Evolutionary conservation across 176 grass and related monocot species (phyloP).

Genomic region (Poa pratensis): DNA sequence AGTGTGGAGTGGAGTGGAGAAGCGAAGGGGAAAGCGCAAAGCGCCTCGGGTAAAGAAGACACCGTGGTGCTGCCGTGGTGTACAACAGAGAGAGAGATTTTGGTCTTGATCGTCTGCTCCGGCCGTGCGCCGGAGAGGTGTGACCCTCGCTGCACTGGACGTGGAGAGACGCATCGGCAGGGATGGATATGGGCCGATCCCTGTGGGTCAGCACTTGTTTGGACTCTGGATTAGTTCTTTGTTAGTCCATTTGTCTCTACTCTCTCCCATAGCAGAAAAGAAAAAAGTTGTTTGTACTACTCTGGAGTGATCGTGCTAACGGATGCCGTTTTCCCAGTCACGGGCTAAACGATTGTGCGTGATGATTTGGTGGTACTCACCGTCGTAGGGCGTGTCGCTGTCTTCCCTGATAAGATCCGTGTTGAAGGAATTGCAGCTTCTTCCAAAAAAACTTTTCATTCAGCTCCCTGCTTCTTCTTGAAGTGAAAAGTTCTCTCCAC

Average conservation of each 20-base stretch:
- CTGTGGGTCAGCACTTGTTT: background rate
- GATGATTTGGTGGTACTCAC: background rate
- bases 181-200: background rate
- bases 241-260: background rate
- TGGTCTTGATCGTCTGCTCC: background rate
- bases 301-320: too few relatives aligned
- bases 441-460: background rate
- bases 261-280: too few relatives aligned
- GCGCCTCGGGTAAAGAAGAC: slow-evolving; percentile 35
- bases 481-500: too few relatives aligned
- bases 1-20: background rate
- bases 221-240: background rate
- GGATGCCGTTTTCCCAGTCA: too few relatives aligned
- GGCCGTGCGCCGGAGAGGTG: background rate
- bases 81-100: background rate
- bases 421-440: background rate
- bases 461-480: background rate
- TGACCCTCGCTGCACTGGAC: background rate
- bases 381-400: background rate
- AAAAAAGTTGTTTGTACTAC: too few relatives aligned
- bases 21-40: slow-evolving; percentile 38
- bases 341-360: too few relatives aligned
- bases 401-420: background rate
- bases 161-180: background rate
- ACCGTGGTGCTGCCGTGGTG: background rate